These are phyloP conservation scores for Rostrohypoxylon terebratum DNA, from an alignment of 495 filamentous ascomycete species.

Conservation along the genomic window DNA sequence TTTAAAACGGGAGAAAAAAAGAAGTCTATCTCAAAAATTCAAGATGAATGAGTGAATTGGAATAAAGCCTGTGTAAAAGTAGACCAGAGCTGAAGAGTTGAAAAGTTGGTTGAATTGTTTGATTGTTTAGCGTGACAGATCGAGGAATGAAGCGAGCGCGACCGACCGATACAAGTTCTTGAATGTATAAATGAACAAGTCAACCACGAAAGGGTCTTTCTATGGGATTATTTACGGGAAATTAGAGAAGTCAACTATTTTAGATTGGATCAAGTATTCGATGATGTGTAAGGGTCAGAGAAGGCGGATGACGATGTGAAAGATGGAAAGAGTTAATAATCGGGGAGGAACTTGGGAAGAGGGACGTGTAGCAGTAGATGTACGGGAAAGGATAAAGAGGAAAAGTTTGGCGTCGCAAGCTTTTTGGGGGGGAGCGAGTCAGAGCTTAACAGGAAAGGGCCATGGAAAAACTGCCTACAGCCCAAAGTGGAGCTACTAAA, in stretches of 20 bases:
- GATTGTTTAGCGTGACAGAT: slow-evolving; percentile 28
- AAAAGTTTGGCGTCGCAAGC: slow-evolving; percentile 38
- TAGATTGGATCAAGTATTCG: slow-evolving; percentile 16
- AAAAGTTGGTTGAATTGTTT: slow-evolving; percentile 23
- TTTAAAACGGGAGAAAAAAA: slow-evolving; percentile 35
- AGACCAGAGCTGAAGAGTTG: slow-evolving; percentile 4
- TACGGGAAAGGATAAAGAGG: slow-evolving; percentile 18
- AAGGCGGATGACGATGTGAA: slow-evolving; percentile 14
- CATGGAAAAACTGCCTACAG: slow-evolving; percentile 10
- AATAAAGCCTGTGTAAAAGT: background rate
- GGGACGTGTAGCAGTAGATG: background rate
- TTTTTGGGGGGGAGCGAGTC: slow-evolving; percentile 30
- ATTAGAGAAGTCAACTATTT: slow-evolving; percentile 20
- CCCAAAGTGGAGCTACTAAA: slow-evolving; percentile 33
- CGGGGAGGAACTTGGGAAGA: slow-evolving; percentile 12
- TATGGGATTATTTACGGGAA: slow-evolving; percentile 32
- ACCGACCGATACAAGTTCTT: slow-evolving; percentile 33
- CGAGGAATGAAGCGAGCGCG: slow-evolving; percentile 22
- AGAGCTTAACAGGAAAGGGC: slow-evolving; percentile 20
- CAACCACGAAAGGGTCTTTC: slow-evolving; percentile 18
- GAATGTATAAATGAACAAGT: slow-evolving; percentile 20
- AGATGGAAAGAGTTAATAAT: slow-evolving; percentile 16
- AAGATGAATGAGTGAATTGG: slow-evolving; percentile 12
- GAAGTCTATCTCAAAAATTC: slow-evolving; percentile 40
- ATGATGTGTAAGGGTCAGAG: slow-evolving; percentile 16